Evolutionary conservation across 768 basidiomycete genomes (phyloP).

Genomic region (Boletus rufocinnamomeus): DNA sequence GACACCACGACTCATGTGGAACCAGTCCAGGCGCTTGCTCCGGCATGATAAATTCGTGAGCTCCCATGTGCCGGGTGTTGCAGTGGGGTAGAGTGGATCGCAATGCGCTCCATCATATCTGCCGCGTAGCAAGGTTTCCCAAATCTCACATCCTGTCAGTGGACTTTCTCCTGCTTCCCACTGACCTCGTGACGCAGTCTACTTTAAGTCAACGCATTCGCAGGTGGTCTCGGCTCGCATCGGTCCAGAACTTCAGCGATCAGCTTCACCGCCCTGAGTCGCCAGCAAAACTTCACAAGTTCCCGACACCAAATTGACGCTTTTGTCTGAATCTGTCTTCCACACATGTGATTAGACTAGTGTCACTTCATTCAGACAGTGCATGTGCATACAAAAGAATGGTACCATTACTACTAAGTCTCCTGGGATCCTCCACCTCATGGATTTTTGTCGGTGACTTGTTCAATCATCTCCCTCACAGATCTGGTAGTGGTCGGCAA

Average conservation of each 20-base stretch:
- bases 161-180: neutral
- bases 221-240: neutral
- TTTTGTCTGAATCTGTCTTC: neutral
- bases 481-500: conserved; percentile 25
- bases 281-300: neutral
- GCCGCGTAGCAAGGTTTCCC: neutral
- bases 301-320: neutral
- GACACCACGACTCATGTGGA: neutral
- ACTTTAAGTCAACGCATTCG: neutral
- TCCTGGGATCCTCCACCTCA: neutral
- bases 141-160: neutral
- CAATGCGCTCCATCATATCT: neutral
- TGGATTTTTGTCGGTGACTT: neutral
- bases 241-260: neutral
- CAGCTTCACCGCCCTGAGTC: neutral
- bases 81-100: neutral
- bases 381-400: neutral
- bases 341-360: neutral
- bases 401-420: neutral
- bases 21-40: neutral
- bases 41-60: too few species aligned
- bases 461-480: conserved; percentile 15
- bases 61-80: too few species aligned
- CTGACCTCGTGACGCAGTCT: neutral
- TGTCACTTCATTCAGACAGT: neutral